These are phyloP conservation scores for Psidium friedrichsthalianum DNA, from an alignment of 345 rosid species.

Conservation along the genomic window DNA sequence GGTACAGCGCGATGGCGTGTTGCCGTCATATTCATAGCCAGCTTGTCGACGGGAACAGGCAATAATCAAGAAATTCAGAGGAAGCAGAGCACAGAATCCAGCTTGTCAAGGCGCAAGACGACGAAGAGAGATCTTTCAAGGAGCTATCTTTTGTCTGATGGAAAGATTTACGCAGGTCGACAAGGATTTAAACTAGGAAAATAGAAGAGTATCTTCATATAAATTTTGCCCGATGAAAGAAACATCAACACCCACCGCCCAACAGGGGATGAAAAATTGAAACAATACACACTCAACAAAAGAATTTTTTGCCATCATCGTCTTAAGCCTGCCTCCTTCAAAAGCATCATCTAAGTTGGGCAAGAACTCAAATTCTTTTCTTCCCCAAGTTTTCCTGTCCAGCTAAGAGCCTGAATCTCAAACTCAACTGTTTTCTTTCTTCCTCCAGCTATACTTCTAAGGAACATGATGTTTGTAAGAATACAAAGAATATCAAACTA, in stretches of 20 bases:
- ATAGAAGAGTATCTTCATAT: neutral
- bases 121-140: neutral
- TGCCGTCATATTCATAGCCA: neutral
- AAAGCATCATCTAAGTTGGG: neutral
- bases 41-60: neutral
- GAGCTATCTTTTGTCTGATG: neutral
- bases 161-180: neutral
- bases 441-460: neutral
- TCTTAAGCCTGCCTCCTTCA: neutral
- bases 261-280: neutral
- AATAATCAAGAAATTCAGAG: neutral
- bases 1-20: neutral
- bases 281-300: neutral
- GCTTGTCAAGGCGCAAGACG: neutral
- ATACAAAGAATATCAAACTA: conserved; percentile 1
- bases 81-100: neutral
- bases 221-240: neutral
- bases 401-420: neutral
- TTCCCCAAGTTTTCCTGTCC: neutral
- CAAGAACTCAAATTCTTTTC: neutral
- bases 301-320: neutral
- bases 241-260: neutral
- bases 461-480: neutral
- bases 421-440: neutral
- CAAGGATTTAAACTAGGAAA: neutral